Evolutionary conservation across 2,329 filamentous ascomycete genomes (phyloP).

Genomic region (Rosellinia necatrix): DNA sequence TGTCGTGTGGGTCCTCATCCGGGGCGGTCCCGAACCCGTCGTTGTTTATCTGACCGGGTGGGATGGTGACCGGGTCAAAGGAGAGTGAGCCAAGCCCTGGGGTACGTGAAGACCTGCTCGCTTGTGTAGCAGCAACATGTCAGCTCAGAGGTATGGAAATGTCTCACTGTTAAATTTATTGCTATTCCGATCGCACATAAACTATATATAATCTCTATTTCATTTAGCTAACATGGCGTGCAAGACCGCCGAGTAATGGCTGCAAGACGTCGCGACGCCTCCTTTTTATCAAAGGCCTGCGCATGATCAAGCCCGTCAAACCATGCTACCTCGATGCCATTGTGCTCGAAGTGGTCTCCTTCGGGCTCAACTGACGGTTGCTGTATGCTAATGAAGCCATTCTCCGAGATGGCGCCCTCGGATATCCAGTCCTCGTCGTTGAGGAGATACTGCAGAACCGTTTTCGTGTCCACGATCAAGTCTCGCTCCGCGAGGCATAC

Average conservation of each 20-base stretch:
- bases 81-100: constrained; percentile 30
- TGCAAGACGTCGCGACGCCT: constrained; percentile 34
- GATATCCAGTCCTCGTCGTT: constrained; percentile 41
- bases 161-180: constrained; percentile 4
- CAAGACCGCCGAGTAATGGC: constrained; percentile 39
- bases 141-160: constrained; percentile 6
- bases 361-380: constrained; percentile 20
- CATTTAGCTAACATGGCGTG: constrained; percentile 13
- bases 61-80: constrained; percentile 54
- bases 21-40: constrained; percentile 63
- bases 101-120: constrained; percentile 1
- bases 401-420: constrained; percentile 16
- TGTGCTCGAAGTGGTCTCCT: constrained; percentile 31
- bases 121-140: constrained; percentile 19
- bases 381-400: constrained; percentile 38
- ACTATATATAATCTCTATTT: constrained; percentile 14
- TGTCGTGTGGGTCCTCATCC: constrained; percentile 68
- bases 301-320: constrained; percentile 67
- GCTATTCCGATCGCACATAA: constrained; percentile 5
- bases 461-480: constrained; percentile 65
- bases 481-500: constrained; percentile 65
- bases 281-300: constrained; percentile 57
- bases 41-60: constrained; percentile 68
- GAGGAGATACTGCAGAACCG: constrained; percentile 62
- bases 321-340: constrained; percentile 62